phyloP scores from a whole-genome alignment of 768 basidiomycete species.

The Cystobasidium tubakii region DNA sequence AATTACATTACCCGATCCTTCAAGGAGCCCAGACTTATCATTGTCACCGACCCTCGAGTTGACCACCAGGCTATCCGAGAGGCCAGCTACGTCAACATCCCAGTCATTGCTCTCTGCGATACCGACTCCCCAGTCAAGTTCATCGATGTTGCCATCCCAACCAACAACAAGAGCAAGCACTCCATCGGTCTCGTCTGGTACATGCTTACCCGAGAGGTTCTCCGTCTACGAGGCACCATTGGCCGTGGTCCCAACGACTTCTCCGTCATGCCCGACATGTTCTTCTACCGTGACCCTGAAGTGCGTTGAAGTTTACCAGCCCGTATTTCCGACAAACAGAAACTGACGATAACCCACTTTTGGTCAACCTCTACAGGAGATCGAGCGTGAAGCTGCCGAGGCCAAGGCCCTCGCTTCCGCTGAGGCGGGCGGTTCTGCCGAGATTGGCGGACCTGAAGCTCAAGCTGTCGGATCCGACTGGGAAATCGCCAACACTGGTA shows the following conservation, averaged over 20 bases:
- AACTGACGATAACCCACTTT: too few species aligned
- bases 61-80: conserved; percentile 99
- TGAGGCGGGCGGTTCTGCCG: conserved; percentile 60
- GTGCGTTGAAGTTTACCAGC: neutral
- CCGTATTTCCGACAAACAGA: neutral
- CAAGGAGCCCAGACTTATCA: conserved; percentile 97
- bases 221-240: conserved; percentile 88
- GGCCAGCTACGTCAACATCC: conserved; percentile 99
- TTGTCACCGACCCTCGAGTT: conserved; percentile 97
- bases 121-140: conserved; percentile 96
- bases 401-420: conserved; percentile 83
- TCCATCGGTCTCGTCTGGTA: conserved; percentile 96
- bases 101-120: conserved; percentile 97
- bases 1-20: conserved; percentile 89
- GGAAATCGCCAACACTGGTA: conserved; percentile 38
- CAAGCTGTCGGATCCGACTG: conserved; percentile 53
- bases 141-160: conserved; percentile 96
- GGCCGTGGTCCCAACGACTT: conserved; percentile 85
- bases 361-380: too few species aligned
- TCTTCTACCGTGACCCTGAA: conserved; percentile 41
- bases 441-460: conserved; percentile 55
- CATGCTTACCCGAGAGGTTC: conserved; percentile 93
- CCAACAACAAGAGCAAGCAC: conserved; percentile 98
- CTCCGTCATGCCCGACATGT: conserved; percentile 73
- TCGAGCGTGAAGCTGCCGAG: conserved; percentile 75